Percentiles rank a stretch among this genome's conserved stretches.
Evolutionary conservation across 192 early-diverging fungal species (phyloP).

Genomic region (Phycomyces blakesleeanus): DNA sequence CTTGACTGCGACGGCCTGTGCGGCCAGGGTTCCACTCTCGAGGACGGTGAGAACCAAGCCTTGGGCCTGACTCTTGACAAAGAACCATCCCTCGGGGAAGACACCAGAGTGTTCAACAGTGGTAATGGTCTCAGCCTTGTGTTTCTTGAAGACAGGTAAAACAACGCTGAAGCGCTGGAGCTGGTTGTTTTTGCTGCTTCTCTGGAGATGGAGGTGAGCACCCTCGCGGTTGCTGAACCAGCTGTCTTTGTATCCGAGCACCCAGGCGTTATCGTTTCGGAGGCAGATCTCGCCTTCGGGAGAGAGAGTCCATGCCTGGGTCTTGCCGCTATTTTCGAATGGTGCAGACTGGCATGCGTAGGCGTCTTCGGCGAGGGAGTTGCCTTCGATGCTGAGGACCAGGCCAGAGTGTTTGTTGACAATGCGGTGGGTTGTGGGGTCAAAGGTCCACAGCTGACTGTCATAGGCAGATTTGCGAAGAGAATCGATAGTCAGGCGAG

Average conservation of each 20-base stretch:
- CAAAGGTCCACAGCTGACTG: constrained; percentile 27
- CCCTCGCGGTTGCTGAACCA: constrained; percentile 29
- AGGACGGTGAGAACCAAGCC: constrained; percentile 25
- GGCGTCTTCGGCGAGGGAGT: constrained; percentile 19
- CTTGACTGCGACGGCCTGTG: constrained; percentile 21
- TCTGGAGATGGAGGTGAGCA: constrained; percentile 27
- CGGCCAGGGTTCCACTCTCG: constrained; percentile 29
- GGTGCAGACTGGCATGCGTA: constrained; percentile 10
- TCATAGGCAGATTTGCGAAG: constrained; percentile 25
- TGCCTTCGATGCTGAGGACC: constrained; percentile 14
- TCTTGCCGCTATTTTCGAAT: not conserved
- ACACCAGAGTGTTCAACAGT: constrained; percentile 5
- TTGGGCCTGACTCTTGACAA: constrained; percentile 32
- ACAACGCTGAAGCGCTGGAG: constrained; percentile 25
- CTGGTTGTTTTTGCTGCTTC: constrained; percentile 1
- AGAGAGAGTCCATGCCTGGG: constrained; percentile 18
- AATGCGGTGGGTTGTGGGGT: constrained; percentile 9
- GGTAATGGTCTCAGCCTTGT: not conserved
- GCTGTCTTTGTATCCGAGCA: constrained; percentile 28
- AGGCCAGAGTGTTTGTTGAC: constrained; percentile 22
- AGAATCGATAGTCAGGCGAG: constrained; percentile 10
- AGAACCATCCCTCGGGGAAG: constrained; percentile 39
- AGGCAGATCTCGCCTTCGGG: constrained; percentile 13
- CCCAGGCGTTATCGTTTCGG: constrained; percentile 6
- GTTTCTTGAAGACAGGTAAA: constrained; percentile 30